phyloP scores from a whole-genome alignment of 2,329 filamentous ascomycete species.

The Corniculantispora saksenae region DNA sequence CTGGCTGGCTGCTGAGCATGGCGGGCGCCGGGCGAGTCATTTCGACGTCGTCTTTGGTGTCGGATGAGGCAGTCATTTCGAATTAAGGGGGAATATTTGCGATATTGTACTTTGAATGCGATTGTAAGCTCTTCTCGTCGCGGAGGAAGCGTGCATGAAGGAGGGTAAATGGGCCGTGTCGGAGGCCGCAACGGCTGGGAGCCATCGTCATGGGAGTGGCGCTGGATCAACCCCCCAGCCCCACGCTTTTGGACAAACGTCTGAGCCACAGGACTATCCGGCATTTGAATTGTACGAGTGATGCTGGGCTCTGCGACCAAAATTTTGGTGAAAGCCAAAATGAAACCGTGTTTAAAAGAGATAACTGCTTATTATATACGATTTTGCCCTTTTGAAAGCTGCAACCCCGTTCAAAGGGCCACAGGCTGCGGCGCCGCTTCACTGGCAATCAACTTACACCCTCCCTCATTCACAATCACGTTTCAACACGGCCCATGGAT shows the following conservation, averaged over 20 bases:
- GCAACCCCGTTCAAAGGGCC: too few relatives aligned
- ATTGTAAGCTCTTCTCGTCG: not conserved
- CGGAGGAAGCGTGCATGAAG: not conserved
- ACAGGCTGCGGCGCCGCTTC: too few relatives aligned
- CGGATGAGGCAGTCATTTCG: not conserved
- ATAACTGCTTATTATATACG: too few relatives aligned
- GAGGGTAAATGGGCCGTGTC: not conserved
- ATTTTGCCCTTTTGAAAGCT: too few relatives aligned
- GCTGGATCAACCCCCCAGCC: not conserved
- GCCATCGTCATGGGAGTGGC: slow-evolving; percentile 3
- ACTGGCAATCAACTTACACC: too few relatives aligned
- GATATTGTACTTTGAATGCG: not conserved
- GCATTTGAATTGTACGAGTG: not conserved
- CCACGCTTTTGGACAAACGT: not conserved
- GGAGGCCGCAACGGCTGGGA: not conserved
- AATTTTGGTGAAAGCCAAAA: not conserved
- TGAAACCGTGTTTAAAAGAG: too few relatives aligned
- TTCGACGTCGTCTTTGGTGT: not conserved
- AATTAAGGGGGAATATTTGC: not conserved
- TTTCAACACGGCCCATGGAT: too few relatives aligned
- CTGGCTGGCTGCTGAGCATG: slow-evolving; percentile 12
- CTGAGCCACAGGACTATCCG: not conserved
- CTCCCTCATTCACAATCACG: too few relatives aligned
- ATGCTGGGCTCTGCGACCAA: not conserved
- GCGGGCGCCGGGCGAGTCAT: slow-evolving; percentile 2